phyloP scores from a whole-genome alignment of 345 rosid genomes.

The Microthlaspi erraticum region DNA sequence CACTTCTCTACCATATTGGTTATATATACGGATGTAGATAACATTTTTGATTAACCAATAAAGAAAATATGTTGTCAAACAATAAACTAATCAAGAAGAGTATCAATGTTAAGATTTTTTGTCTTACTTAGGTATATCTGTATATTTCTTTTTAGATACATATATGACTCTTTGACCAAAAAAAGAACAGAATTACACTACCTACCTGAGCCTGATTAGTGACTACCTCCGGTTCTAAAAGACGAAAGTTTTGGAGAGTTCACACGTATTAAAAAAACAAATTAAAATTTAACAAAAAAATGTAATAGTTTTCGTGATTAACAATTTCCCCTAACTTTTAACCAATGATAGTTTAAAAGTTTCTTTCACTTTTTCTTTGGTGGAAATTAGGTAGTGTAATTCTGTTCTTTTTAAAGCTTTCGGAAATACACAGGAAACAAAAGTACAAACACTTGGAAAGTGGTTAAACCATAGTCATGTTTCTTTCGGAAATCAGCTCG shows the following conservation, averaged over 20 bases:
- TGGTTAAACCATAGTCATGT: too few relatives aligned
- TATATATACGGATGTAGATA: background rate
- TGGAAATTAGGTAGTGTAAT: slow-evolving; percentile 14
- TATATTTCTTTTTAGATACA: background rate
- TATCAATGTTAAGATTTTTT: background rate
- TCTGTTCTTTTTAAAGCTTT: background rate
- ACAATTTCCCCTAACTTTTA: too few relatives aligned
- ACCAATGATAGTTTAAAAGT: too few relatives aligned
- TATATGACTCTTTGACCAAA: too few relatives aligned
- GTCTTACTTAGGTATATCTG: background rate
- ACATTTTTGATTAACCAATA: background rate
- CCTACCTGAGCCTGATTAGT: too few relatives aligned
- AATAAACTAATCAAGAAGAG: background rate
- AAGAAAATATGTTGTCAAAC: background rate
- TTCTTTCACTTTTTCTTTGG: background rate
- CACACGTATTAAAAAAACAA: too few relatives aligned
- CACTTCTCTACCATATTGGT: background rate
- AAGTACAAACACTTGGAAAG: background rate
- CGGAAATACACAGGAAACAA: background rate
- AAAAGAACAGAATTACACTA: too few relatives aligned
- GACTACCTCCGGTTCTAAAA: too few relatives aligned
- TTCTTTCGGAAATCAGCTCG: too few relatives aligned
- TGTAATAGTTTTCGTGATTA: too few relatives aligned
- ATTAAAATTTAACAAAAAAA: too few relatives aligned
- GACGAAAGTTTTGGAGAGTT: too few relatives aligned